These are phyloP conservation scores for Parathielavia appendiculata DNA, from an alignment of 495 filamentous ascomycete species.

Conservation along the genomic window DNA sequence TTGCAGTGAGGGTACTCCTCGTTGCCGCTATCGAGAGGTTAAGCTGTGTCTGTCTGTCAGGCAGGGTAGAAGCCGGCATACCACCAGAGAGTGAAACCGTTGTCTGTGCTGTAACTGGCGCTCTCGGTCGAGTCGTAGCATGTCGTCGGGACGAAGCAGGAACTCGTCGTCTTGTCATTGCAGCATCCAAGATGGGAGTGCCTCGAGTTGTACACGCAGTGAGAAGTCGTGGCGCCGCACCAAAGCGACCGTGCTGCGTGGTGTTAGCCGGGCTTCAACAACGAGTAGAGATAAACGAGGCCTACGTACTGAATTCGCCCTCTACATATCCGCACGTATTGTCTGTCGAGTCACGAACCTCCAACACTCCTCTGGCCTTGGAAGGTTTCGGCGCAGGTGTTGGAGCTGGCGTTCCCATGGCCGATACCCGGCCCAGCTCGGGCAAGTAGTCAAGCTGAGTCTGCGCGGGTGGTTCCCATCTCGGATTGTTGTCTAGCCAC, in stretches of 20 bases:
- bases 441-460: constrained; percentile 23
- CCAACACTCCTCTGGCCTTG: neutral
- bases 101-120: constrained; percentile 18
- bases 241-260: constrained; percentile 16
- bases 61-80: constrained; percentile 6
- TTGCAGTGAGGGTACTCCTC: constrained; percentile 25
- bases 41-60: neutral
- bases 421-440: constrained; percentile 5
- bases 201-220: constrained; percentile 24
- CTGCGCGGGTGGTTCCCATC: constrained; percentile 21
- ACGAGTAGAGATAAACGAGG: neutral
- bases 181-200: constrained; percentile 30
- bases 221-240: constrained; percentile 16
- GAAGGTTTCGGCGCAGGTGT: constrained; percentile 16
- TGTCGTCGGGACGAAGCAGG: constrained; percentile 22
- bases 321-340: constrained; percentile 29
- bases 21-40: constrained; percentile 18
- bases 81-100: constrained; percentile 28
- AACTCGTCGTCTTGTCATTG: constrained; percentile 8
- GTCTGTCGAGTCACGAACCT: constrained; percentile 8
- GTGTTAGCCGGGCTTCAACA: neutral
- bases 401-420: constrained; percentile 7
- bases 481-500: constrained; percentile 18
- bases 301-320: constrained; percentile 17
- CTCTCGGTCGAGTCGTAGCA: constrained; percentile 24